Evolutionary conservation across 208 protist species (phyloP).

Genomic region (Jaenimonas drosophilae): DNA sequence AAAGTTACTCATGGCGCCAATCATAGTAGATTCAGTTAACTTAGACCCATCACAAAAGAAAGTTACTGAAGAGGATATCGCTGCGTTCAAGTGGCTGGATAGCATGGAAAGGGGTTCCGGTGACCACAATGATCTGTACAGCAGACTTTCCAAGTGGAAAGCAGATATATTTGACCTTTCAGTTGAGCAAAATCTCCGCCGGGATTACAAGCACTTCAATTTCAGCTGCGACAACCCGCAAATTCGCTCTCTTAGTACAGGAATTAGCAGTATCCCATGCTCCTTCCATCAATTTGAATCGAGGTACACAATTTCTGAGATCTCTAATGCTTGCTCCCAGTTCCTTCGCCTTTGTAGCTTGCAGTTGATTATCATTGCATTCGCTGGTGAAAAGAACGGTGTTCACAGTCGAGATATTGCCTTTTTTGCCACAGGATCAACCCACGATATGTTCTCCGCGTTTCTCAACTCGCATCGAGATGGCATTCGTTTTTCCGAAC

Average conservation of each 20-base stretch:
- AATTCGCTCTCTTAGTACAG: conserved; percentile 14
- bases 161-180: conserved; percentile 62
- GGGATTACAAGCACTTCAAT: conserved; percentile 77
- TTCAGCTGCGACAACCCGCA: conserved; percentile 12
- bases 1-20: conserved; percentile 51
- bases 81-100: conserved; percentile 33
- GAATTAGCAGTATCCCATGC: conserved; percentile 74
- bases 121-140: conserved; percentile 20
- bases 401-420: too few relatives aligned
- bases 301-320: too few relatives aligned
- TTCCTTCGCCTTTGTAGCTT: too few relatives aligned
- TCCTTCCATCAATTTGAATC: too few relatives aligned
- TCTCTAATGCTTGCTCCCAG: too few relatives aligned
- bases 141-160: conserved; percentile 56
- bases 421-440: too few relatives aligned
- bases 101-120: conserved; percentile 2
- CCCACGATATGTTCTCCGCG: too few relatives aligned
- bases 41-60: conserved; percentile 70
- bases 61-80: conserved; percentile 56
- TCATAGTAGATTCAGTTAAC: conserved; percentile 78
- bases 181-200: conserved; percentile 51
- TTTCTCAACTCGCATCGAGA: too few relatives aligned
- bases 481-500: too few relatives aligned
- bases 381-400: too few relatives aligned
- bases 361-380: too few relatives aligned